Evolutionary conservation across 257 asterid genomes (phyloP).

Genomic region (Schizonepeta tenuifolia): DNA sequence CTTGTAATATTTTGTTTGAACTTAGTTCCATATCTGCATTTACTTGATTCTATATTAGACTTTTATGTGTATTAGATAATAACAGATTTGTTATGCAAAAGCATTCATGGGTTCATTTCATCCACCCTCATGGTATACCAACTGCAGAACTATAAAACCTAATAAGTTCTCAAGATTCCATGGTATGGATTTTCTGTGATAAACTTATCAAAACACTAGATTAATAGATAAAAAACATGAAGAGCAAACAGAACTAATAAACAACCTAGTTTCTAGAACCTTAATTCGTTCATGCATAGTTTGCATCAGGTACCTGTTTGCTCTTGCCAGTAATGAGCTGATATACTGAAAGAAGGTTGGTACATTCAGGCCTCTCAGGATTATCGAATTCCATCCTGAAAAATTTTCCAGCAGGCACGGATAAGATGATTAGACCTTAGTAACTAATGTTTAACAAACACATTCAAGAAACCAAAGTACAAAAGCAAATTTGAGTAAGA

Average conservation of each 20-base stretch:
- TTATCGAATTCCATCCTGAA: slow-evolving; percentile 90
- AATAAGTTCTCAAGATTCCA: slow-evolving; percentile 1
- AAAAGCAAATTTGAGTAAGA: slow-evolving; percentile 20
- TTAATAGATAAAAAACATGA: slow-evolving; percentile 18
- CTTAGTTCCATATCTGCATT: slow-evolving; percentile 5
- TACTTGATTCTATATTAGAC: neutral
- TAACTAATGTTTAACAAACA: neutral
- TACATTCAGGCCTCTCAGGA: slow-evolving; percentile 93
- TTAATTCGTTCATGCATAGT: neutral
- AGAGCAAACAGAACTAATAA: neutral
- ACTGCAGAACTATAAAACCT: neutral
- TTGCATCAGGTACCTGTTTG: slow-evolving; percentile 64
- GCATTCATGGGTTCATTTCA: slow-evolving; percentile 1
- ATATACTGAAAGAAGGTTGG: slow-evolving; percentile 89
- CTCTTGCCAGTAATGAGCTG: slow-evolving; percentile 88
- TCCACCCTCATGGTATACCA: neutral
- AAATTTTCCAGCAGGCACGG: slow-evolving; percentile 23
- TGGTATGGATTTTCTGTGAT: slow-evolving; percentile 4
- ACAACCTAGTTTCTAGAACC: slow-evolving; percentile 20
- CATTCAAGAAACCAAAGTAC: neutral
- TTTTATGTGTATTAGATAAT: neutral
- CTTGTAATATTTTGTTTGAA: slow-evolving; percentile 3
- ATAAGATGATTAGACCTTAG: slow-evolving; percentile 19
- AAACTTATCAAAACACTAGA: neutral
- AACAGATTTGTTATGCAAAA: slow-evolving; percentile 15